Evolutionary conservation across 805 yeast species (phyloP).

Genomic region (Candida pseudoglaebosa): DNA sequence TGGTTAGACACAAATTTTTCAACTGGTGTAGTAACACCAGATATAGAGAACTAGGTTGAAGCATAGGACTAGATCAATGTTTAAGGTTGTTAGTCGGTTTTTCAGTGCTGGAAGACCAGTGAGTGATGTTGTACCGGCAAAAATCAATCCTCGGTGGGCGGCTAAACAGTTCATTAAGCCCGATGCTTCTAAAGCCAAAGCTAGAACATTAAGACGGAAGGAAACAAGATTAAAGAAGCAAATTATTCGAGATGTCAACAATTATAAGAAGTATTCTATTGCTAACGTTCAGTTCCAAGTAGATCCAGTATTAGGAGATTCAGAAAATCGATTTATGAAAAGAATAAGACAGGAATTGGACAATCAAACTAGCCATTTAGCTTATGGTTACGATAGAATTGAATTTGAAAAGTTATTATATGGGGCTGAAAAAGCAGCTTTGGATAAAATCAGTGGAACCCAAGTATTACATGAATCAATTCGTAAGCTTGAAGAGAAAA

Average conservation of each 20-base stretch:
- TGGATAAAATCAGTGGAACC: conserved; percentile 30
- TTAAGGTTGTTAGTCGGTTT: conserved; percentile 12
- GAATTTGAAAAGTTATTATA: conserved; percentile 74
- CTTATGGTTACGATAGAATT: conserved; percentile 52
- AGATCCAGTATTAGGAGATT: conserved; percentile 83
- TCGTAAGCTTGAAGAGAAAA: conserved; percentile 42
- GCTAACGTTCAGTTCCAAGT: conserved; percentile 35
- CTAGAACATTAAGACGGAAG: conserved; percentile 32
- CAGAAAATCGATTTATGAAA: conserved; percentile 59
- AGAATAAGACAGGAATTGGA: conserved; percentile 63
- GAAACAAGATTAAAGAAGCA: conserved; percentile 39
- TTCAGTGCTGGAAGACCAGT: conserved; percentile 14
- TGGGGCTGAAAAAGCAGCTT: conserved; percentile 68
- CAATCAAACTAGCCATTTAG: conserved; percentile 57
- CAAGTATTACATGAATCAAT: conserved; percentile 26
- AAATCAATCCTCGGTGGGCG: conserved; percentile 25
- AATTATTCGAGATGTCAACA: conserved; percentile 36
- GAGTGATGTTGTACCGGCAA: conserved; percentile 3
- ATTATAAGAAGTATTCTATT: conserved; percentile 35
- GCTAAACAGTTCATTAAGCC: conserved; percentile 34
- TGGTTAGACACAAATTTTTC: not conserved
- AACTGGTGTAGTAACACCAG: too few relatives aligned
- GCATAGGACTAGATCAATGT: conserved; percentile 5
- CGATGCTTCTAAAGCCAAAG: conserved; percentile 28
- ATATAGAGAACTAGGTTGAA: not conserved